phyloP scores from a whole-genome alignment of 2,329 filamentous ascomycete species.

The Talaromyces sp. region DNA sequence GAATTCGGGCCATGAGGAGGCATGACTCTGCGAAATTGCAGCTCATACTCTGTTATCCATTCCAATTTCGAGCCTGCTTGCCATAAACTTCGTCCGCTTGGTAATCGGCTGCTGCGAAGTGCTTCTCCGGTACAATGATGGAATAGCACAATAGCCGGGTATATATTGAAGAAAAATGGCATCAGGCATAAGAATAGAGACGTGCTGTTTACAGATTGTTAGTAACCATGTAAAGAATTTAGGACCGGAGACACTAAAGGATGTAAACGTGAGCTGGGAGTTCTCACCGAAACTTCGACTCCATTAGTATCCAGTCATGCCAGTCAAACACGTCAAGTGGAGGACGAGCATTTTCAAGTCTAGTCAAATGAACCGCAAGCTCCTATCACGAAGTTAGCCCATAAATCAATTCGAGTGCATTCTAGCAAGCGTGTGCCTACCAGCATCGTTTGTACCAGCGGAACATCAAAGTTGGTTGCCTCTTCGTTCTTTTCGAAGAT shows the following conservation, averaged over 20 bases:
- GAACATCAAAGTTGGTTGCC: slow-evolving; percentile 10
- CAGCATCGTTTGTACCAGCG: slow-evolving; percentile 6
- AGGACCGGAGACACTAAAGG: not conserved
- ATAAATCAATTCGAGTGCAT: not conserved
- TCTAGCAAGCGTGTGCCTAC: not conserved
- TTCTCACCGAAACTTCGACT: not conserved
- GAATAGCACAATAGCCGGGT: not conserved
- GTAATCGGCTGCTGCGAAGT: not conserved
- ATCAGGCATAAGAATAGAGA: not conserved
- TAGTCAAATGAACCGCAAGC: not conserved
- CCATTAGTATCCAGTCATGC: slow-evolving; percentile 5
- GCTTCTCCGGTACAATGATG: not conserved
- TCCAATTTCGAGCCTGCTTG: not conserved
- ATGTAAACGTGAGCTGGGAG: not conserved
- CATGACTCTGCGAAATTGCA: not conserved
- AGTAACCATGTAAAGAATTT: not conserved
- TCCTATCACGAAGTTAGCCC: not conserved
- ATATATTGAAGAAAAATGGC: not conserved
- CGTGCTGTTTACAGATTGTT: not conserved
- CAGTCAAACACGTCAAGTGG: not conserved
- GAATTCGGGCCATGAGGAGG: not conserved
- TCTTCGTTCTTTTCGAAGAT: slow-evolving; percentile 6
- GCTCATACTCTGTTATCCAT: slow-evolving; percentile 1
- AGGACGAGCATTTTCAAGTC: not conserved
- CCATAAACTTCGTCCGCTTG: slow-evolving; percentile 5